Evolutionary conservation across 495 filamentous ascomycete species (phyloP), one percentile per base, ranked within the genome.

Genomic region (Letharia lupina): DNA sequence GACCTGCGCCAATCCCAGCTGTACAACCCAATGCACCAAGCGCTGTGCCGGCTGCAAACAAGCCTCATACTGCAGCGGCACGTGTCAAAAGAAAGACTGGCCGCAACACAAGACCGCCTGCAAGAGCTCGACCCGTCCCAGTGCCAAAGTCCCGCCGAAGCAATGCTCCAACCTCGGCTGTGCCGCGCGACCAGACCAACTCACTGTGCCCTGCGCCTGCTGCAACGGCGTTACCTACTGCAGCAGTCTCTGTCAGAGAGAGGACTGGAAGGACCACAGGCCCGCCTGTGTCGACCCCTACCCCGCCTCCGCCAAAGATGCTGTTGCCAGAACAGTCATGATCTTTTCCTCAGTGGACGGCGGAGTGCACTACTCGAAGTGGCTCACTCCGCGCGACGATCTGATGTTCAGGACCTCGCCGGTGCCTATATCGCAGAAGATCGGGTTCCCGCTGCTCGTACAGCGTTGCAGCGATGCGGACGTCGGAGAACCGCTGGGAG

Each of bases 61-160:
- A 59, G 50, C 52, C 33, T 60, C 6, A 10, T 47, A 65, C 54
- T 65, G 63, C 54, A 60, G 63, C 52, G 12, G 40, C 16, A 39
- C 58, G 2, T 60, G 63, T 45, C 63, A 60, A 45, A 65, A 42
- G 15, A 35, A 57, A 20, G 42, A 65, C 40, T 65, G 63, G 63
- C 52, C 13, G 7, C 13, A 18, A 20, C 63, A 65, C 52, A 52
- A 52, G 12, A 0, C 28, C 48, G 10, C 23, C 48, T 52, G 48
- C 48, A 52, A 31, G 28, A 31, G 12, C 23, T 12, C 23, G 15
- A 52, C 10, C 20, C 20, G 20, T 23, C 1, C 47, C 20, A 50
- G 42, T 13, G 42, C n/a, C 47, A 50, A 50, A 50, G 10, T 23
- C 8, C 3, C 10, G 47, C 47, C 20, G 8, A 50, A n/a, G n/a